Conservation (phyloP, 805 yeast species). For the Cyberlindnera maclurae region DNA sequence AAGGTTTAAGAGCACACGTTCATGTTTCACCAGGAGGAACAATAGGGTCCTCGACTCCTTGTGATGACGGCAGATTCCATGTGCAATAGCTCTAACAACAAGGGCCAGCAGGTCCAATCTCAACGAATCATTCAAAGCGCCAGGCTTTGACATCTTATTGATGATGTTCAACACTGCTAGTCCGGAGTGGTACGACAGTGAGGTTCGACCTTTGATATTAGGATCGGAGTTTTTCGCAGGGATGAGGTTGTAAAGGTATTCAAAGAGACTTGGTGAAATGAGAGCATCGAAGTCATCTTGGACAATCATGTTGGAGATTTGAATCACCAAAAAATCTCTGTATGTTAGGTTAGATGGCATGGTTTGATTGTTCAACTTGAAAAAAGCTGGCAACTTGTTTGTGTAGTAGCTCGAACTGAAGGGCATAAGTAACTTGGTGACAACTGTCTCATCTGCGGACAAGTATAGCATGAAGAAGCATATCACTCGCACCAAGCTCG, state of each 20-base stretch:
- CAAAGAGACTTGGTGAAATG: conserved; percentile 44
- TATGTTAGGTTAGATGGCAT: conserved; percentile 39
- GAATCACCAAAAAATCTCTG: conserved; percentile 56
- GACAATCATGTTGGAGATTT: conserved; percentile 37
- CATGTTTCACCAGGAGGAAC: conserved; percentile 38
- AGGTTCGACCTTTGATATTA: conserved; percentile 22
- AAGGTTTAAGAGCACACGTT: conserved; percentile 20
- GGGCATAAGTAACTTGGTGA: conserved; percentile 37
- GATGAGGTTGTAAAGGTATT: conserved; percentile 55
- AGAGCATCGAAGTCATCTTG: conserved; percentile 28
- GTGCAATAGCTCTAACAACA: conserved; percentile 48
- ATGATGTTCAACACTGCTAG: conserved; percentile 35
- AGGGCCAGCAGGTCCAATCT: conserved; percentile 55
- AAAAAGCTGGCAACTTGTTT: conserved; percentile 45
- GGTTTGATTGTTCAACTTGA: conserved; percentile 32
- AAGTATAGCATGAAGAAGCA: conserved; percentile 47
- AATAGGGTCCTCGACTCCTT: conserved; percentile 47
- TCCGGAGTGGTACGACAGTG: conserved; percentile 46
- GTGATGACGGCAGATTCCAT: conserved; percentile 43
- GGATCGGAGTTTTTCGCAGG: conserved; percentile 32
- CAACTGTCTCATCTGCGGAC: conserved; percentile 32
- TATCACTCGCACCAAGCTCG: conserved; percentile 39
- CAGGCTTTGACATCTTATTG: conserved; percentile 23
- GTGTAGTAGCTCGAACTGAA: conserved; percentile 36
- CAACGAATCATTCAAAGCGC: conserved; percentile 24